Base-by-base conservation (phyloP, 1,284 basidiomycete genomes). In the Tetrapyrgos nigripes region DNA sequence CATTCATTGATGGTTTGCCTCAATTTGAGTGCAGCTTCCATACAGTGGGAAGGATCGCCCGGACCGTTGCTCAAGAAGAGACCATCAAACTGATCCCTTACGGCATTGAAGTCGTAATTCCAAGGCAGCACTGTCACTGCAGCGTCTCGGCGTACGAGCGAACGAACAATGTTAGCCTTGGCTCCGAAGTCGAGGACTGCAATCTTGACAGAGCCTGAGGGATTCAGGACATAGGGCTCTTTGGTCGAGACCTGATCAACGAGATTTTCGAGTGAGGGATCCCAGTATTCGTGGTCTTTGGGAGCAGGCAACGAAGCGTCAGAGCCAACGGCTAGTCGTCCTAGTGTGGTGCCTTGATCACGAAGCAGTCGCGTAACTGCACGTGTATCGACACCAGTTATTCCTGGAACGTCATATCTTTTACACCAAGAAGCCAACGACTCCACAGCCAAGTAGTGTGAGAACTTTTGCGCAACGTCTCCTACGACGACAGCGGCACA, bases 41-140 rank as follows among this genome's bases (percentile, higher is more conserved):
- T 88, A 77, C 96, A 97, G 64, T 93, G 92, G 66, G 84, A 83
- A 26, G 97, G 97, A 74, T 97, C 95, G 63, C 97, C 97, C 2
- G 97, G 97, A 11, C 97, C 97, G 74, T 99, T 99, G 65, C 93
- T 91, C 64, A 99, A 83, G 83, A 99, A 99, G 19, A 99, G 84
- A 8, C 97, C 97, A 72, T 99, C 97, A 69, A 83, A 99, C 63
- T 92, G 84, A 74, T 98, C 93, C 47, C 94, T 87, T 59, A 98
- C 82, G 21, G 85, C 71, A 79, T 97, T 96, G 81, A 98, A 98
- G 78, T 98, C 94, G 74, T 84, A 97, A 78, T 98, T 89, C 97
- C 97, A 99, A 1, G 97, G 97, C 21, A 99, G 81, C 48, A 99
- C 96, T 4, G 97, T 98, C 51, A 99, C 94, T 28, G 91, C 85